These are phyloP conservation scores for Tylopilus rubrobrunneus DNA, from an alignment of 768 basidiomycete genomes.

Conservation along the genomic window DNA sequence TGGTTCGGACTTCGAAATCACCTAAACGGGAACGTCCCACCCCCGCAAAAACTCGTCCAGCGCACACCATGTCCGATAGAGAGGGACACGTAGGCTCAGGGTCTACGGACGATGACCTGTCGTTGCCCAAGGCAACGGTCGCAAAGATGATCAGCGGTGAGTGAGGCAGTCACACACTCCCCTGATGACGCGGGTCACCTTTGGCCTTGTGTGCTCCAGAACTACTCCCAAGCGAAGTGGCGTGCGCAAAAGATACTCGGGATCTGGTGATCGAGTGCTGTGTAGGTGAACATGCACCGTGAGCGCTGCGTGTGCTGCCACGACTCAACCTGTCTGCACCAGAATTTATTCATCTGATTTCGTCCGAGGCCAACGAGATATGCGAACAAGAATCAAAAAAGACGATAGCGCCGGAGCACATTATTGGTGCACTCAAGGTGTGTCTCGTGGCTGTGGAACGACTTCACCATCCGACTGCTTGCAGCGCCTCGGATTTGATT, in stretches of 20 bases:
- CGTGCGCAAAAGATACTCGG: conserved; percentile 93
- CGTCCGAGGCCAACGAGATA: conserved; percentile 96
- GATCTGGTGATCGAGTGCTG: conserved; percentile 98
- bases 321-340: conserved; percentile 15
- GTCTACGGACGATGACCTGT: conserved; percentile 85
- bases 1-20: conserved; percentile 40
- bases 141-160: conserved; percentile 93
- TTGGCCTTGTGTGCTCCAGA: conserved; percentile 46
- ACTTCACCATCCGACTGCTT: conserved; percentile 8
- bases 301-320: conserved; percentile 2
- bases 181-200: conserved; percentile 1
- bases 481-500: conserved; percentile 89
- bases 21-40: conserved; percentile 2
- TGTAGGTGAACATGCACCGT: conserved; percentile 75
- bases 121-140: conserved; percentile 95
- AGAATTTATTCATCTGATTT: conserved; percentile 99
- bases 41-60: not conserved
- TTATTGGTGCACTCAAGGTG: conserved; percentile 87
- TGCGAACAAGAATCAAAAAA: conserved; percentile 99
- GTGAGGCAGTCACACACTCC: conserved; percentile 8
- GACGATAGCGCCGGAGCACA: conserved; percentile 97
- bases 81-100: conserved; percentile 70
- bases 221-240: conserved; percentile 79
- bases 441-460: conserved; percentile 13
- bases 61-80: conserved; percentile 76